phyloP scores from a whole-genome alignment of 306 rosid genomes.

The Cucurbita maxima region DNA sequence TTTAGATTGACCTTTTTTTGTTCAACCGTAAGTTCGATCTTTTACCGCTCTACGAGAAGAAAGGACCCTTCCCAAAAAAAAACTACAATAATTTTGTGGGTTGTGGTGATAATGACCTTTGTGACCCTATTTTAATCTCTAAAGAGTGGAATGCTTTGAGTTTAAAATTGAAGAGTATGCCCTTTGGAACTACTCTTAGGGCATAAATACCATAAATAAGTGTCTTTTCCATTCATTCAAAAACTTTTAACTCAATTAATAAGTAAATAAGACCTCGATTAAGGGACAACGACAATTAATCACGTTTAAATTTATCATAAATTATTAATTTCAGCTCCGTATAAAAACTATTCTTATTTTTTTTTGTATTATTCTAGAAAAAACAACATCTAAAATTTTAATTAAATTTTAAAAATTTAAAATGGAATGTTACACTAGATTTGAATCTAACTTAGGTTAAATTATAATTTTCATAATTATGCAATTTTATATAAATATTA shows the following conservation, averaged over 20 bases:
- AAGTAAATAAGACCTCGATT: not conserved
- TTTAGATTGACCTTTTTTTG: too few relatives aligned
- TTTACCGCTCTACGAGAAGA: not conserved
- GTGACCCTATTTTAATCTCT: not conserved
- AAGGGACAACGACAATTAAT: not conserved
- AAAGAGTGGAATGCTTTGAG: not conserved
- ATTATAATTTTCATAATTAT: not conserved
- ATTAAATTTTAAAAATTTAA: too few relatives aligned
- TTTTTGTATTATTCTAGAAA: too few relatives aligned
- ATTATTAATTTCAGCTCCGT: too few relatives aligned
- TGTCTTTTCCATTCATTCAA: not conserved
- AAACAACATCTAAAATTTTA: too few relatives aligned
- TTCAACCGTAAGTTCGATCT: too few relatives aligned
- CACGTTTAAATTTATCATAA: too few relatives aligned
- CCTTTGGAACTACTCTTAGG: not conserved
- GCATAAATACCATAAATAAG: not conserved
- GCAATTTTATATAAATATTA: not conserved
- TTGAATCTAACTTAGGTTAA: conserved; percentile 1
- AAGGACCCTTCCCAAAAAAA: not conserved
- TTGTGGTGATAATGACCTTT: not conserved
- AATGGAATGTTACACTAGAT: not conserved
- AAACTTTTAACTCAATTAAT: not conserved
- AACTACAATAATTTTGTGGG: conserved; percentile 5
- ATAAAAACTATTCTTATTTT: too few relatives aligned
- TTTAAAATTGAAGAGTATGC: not conserved